These are phyloP conservation scores for Grosmannia huntii DNA, from an alignment of 2,329 filamentous ascomycete species.

Conservation along the genomic window DNA sequence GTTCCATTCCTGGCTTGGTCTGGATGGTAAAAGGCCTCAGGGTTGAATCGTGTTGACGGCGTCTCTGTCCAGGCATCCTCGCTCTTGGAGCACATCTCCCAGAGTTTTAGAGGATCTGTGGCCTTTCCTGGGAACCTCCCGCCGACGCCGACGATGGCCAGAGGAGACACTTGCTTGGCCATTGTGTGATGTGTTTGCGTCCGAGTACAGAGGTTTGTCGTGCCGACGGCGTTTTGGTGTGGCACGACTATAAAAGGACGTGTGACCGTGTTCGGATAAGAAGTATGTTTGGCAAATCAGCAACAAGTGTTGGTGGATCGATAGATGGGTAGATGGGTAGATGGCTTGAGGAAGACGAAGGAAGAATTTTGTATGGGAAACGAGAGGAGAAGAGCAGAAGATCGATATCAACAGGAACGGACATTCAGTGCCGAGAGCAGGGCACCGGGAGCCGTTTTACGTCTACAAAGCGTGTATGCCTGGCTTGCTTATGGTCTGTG, in stretches of 20 bases:
- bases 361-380: not conserved
- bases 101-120: constrained; percentile 19
- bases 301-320: too few species aligned
- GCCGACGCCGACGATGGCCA: constrained; percentile 25
- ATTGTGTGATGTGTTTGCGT: constrained; percentile 1
- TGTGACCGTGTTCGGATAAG: not conserved
- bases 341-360: not conserved
- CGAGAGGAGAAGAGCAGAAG: not conserved
- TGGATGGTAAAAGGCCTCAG: constrained; percentile 20
- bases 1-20: constrained; percentile 13
- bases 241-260: not conserved
- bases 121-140: constrained; percentile 24
- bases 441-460: not conserved
- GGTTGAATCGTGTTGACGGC: constrained; percentile 20
- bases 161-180: constrained; percentile 8
- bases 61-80: constrained; percentile 8
- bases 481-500: not conserved
- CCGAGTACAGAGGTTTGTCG: not conserved
- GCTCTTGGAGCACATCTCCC: constrained; percentile 16
- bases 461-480: not conserved
- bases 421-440: not conserved
- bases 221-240: not conserved
- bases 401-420: not conserved
- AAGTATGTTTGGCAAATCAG: not conserved
- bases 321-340: not conserved